These are phyloP conservation scores for Magnolia changhungtana DNA, from an alignment of 164 flowering plant species.

Conservation along the genomic window DNA sequence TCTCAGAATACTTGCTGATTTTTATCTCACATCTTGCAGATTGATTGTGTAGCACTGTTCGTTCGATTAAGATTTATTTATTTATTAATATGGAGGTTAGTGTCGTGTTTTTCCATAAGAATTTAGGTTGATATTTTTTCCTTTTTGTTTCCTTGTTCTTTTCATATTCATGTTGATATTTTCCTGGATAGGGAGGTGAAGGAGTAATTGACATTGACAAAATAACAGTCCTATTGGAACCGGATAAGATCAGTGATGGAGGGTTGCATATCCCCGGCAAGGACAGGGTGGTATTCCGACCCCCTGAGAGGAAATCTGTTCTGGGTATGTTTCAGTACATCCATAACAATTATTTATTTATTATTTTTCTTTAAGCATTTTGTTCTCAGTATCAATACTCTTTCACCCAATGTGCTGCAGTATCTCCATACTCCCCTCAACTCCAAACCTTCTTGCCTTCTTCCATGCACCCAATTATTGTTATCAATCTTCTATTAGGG, in stretches of 20 bases:
- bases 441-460: background rate
- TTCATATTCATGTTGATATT: slow-evolving; percentile 7
- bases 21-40: background rate
- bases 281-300: slow-evolving; percentile 51
- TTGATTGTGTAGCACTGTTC: background rate
- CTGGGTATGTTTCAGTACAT: slow-evolving; percentile 40
- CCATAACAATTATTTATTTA: background rate
- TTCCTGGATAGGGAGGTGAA: slow-evolving; percentile 10
- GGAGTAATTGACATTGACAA: slow-evolving; percentile 37
- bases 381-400: background rate
- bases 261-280: slow-evolving; percentile 67
- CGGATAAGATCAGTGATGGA: slow-evolving; percentile 44
- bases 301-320: slow-evolving; percentile 59
- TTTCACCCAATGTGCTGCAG: background rate
- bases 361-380: background rate
- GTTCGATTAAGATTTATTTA: background rate
- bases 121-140: background rate
- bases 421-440: background rate
- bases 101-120: background rate
- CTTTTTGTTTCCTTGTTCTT: background rate
- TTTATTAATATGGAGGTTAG: slow-evolving; percentile 2
- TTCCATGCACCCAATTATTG: too few relatives aligned
- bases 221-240: slow-evolving; percentile 42
- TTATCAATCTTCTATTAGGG: too few relatives aligned
- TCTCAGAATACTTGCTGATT: too few relatives aligned